Percentiles rank a stretch among this genome's conserved stretches.
phyloP scores from a whole-genome alignment of 768 basidiomycete genomes.

The Clitopilus passeckerianus region DNA sequence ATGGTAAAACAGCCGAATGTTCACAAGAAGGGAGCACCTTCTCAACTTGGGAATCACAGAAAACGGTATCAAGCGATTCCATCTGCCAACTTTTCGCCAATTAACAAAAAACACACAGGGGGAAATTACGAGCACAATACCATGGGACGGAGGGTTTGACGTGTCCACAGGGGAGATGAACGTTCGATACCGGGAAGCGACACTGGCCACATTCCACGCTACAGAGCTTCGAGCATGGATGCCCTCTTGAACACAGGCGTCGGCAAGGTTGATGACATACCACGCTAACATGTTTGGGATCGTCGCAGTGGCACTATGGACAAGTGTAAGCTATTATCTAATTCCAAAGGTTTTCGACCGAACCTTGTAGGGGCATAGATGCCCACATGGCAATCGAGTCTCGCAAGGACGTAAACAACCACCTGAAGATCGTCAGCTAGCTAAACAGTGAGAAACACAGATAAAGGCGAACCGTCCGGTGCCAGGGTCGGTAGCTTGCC shows the following conservation, averaged over 20 bases:
- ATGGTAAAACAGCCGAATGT: constrained; percentile 42
- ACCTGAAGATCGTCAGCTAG: constrained; percentile 26
- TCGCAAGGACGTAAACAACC: constrained; percentile 61
- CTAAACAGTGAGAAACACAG: not conserved
- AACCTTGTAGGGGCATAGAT: constrained; percentile 60
- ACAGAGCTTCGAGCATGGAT: constrained; percentile 56
- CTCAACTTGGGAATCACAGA: constrained; percentile 35
- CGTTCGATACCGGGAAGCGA: constrained; percentile 35
- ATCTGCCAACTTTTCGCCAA: constrained; percentile 32
- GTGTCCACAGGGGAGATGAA: constrained; percentile 60
- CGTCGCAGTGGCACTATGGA: constrained; percentile 56
- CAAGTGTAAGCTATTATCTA: not conserved
- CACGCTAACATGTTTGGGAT: constrained; percentile 44
- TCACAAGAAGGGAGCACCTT: constrained; percentile 50
- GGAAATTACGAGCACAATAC: constrained; percentile 27
- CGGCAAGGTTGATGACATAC: constrained; percentile 44
- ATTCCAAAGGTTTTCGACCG: not conserved
- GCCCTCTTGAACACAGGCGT: constrained; percentile 45
- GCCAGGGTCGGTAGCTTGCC: constrained; percentile 45
- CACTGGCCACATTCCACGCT: constrained; percentile 50
- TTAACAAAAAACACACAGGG: not conserved
- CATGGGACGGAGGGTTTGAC: constrained; percentile 36
- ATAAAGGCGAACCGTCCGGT: constrained; percentile 45
- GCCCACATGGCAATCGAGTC: constrained; percentile 52
- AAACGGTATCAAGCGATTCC: constrained; percentile 36